A percentile compares a stretch with the other conserved stretches of the same genome.
Conservation (phyloP, 345 rosid genomes). For the Hibiscus mutabilis region DNA sequence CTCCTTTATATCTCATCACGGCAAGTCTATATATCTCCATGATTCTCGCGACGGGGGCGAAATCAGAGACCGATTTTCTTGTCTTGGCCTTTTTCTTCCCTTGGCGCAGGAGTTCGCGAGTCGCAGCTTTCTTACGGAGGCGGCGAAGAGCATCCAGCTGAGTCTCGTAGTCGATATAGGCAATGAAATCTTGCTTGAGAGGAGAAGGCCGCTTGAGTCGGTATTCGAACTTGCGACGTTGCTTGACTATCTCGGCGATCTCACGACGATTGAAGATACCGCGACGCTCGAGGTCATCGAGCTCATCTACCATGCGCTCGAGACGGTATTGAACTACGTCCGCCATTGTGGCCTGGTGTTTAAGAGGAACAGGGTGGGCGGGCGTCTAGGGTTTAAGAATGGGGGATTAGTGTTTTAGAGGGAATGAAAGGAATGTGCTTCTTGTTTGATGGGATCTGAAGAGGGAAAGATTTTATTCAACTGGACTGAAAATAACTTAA, state of each 20-base stretch:
- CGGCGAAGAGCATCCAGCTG: constrained; percentile 68
- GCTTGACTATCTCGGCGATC: constrained; percentile 71
- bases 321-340: constrained; percentile 91
- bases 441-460: background rate
- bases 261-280: constrained; percentile 65
- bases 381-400: background rate
- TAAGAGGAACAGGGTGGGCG: background rate
- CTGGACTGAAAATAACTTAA: background rate
- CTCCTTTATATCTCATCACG: constrained; percentile 74
- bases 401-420: background rate
- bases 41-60: constrained; percentile 56
- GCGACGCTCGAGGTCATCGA: constrained; percentile 75
- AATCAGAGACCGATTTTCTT: constrained; percentile 61
- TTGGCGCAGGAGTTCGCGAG: constrained; percentile 21
- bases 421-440: background rate
- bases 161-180: constrained; percentile 77
- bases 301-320: constrained; percentile 94
- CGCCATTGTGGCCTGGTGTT: constrained; percentile 42
- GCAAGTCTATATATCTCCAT: constrained; percentile 66
- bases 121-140: constrained; percentile 53
- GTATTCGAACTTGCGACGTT: constrained; percentile 85
- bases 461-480: background rate
- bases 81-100: constrained; percentile 29
- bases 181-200: constrained; percentile 67
- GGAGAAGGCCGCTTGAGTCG: constrained; percentile 86